Evolutionary conservation across 2,329 filamentous ascomycete species (phyloP), one percentile per base, ranked within the genome.

Genomic region (Claviceps sp.): DNA sequence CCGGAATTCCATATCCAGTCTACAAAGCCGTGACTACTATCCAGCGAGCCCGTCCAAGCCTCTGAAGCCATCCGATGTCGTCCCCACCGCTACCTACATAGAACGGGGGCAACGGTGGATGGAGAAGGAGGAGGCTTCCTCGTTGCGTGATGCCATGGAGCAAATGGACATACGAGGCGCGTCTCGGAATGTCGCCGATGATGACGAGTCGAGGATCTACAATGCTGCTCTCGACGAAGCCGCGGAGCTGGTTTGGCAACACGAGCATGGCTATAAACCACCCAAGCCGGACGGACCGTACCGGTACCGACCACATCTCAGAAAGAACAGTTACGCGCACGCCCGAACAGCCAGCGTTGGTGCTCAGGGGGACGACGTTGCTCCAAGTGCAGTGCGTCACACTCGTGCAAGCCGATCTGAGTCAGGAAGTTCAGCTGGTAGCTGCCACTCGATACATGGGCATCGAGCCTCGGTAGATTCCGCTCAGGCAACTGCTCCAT

Each of bases 61-160:
- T 14, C 61, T 81, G 52, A 81, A 73, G 56, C 77, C 80, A 1
- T 78, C 75, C 2, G 74, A 81, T 49, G 75, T 84, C 48, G 80
- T 84, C 16, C 78, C 81, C 6, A 85, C 76, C 54, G 73, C 80
- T 44, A 80, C 77, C 7, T 89, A 89, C 64, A 82, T 87, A 52
- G 86, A 89, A 65, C 78, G 81, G 52, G 84, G 84, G 17, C 79
- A 82, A 62, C 73, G 85, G 59, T 88, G 85, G 83, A 86, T 87
- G 78, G 86, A 90, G 65, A 87, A 85, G 64, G 84, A 89, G 62
- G 86, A 90, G 66, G 83, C 80, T 4, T 75, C 76, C 39, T 84
- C 84, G 19, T 67, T 90, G 54, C 78, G 84, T 17, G 76, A 81
- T 55, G 85, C 86, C 11, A 80, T 90, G 74, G 80, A 88, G 58